phyloP scores from a whole-genome alignment of 1,284 basidiomycete species.

The Lignosus rhinocerotis region DNA sequence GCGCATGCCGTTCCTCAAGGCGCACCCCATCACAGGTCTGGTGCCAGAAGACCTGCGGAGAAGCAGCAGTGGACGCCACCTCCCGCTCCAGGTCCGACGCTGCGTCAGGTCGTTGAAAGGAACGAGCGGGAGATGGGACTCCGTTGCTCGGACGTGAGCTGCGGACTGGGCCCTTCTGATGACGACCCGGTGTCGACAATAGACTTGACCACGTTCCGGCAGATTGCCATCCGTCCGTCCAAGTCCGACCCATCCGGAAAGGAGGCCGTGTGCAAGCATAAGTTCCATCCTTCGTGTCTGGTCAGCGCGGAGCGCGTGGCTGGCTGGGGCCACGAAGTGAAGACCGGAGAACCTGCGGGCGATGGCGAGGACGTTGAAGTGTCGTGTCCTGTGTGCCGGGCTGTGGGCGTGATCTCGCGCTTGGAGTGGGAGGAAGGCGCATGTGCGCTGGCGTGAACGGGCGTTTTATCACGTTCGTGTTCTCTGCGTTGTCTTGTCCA shows the following conservation, averaged over 20 bases:
- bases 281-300: slow-evolving; percentile 69
- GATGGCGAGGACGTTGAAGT: slow-evolving; percentile 51
- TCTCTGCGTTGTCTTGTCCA: slow-evolving; percentile 3
- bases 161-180: slow-evolving; percentile 72
- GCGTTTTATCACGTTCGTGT: background rate
- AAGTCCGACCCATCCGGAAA: slow-evolving; percentile 22
- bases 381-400: slow-evolving; percentile 67
- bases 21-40: slow-evolving; percentile 4
- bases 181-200: slow-evolving; percentile 58
- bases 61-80: slow-evolving; percentile 39
- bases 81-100: slow-evolving; percentile 43
- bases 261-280: slow-evolving; percentile 53
- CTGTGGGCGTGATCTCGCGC: slow-evolving; percentile 54
- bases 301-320: slow-evolving; percentile 74
- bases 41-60: slow-evolving; percentile 17
- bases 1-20: slow-evolving; percentile 4
- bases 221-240: slow-evolving; percentile 44
- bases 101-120: slow-evolving; percentile 68
- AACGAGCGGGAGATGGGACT: slow-evolving; percentile 66
- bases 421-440: slow-evolving; percentile 63
- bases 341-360: slow-evolving; percentile 32
- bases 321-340: slow-evolving; percentile 53
- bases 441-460: slow-evolving; percentile 28
- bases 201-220: slow-evolving; percentile 38
- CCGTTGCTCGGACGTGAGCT: slow-evolving; percentile 68